These are phyloP conservation scores for Xylaria sp. DNA, from an alignment of 2,329 filamentous ascomycete species.

Conservation along the genomic window DNA sequence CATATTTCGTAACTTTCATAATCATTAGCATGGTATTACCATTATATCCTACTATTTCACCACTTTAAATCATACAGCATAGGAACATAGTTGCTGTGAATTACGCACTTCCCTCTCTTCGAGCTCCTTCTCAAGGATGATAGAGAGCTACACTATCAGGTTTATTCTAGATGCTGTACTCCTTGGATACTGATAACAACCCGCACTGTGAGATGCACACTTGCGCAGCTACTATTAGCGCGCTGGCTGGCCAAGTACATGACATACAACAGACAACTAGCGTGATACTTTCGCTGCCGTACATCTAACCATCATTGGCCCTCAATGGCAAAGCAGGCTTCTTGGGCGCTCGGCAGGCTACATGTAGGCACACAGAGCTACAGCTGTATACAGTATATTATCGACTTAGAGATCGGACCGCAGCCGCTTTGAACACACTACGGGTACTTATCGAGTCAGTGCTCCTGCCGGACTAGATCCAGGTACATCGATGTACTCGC, in stretches of 20 bases:
- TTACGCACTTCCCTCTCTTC: neutral
- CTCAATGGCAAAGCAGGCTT: conserved; percentile 34
- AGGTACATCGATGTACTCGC: conserved; percentile 3
- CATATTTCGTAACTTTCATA: neutral
- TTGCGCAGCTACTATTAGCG: neutral
- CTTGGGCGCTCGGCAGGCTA: conserved; percentile 35
- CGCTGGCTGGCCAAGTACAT: neutral
- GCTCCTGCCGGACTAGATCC: neutral
- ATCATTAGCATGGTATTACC: neutral
- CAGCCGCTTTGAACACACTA: conserved; percentile 5
- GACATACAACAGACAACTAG: neutral
- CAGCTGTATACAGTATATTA: conserved; percentile 4
- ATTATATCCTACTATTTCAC: neutral
- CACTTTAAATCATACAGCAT: neutral
- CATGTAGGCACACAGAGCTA: conserved; percentile 32
- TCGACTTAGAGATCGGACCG: conserved; percentile 9
- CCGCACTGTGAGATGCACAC: conserved; percentile 7
- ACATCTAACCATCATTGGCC: conserved; percentile 29
- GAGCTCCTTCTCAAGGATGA: neutral
- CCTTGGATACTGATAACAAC: neutral
- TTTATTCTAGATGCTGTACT: neutral
- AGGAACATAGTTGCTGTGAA: neutral
- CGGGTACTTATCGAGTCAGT: conserved; percentile 7
- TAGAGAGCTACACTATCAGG: neutral
- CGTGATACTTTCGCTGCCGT: conserved; percentile 12